Evolutionary conservation across 2,329 filamentous ascomycete species (phyloP).

Genomic region (Trichoderma breve): DNA sequence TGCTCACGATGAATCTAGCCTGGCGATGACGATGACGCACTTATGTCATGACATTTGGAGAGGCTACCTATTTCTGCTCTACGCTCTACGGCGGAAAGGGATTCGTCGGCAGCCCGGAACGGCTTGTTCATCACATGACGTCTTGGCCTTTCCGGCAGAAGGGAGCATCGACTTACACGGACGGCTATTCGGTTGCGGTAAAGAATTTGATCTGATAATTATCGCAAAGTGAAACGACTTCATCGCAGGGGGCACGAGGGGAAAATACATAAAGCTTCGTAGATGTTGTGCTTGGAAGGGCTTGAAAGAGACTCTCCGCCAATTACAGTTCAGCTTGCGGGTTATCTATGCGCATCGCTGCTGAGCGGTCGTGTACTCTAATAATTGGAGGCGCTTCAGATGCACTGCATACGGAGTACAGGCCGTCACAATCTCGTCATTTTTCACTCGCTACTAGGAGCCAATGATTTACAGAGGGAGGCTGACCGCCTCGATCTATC

Average conservation of each 20-base stretch:
- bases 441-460: neutral
- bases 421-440: conserved; percentile 2
- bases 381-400: neutral
- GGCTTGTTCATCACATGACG: conserved; percentile 14
- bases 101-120: conserved; percentile 1
- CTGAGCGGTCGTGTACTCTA: neutral
- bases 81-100: neutral
- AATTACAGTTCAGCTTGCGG: neutral
- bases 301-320: neutral
- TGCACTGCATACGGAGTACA: neutral
- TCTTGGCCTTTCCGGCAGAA: neutral
- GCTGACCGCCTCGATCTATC: neutral
- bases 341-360: neutral
- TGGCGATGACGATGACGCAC: neutral
- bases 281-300: neutral
- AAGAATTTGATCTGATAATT: neutral
- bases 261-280: neutral
- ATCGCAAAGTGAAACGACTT: neutral
- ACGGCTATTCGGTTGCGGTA: neutral
- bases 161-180: conserved; percentile 11
- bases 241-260: neutral
- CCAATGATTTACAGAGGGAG: neutral
- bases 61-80: neutral
- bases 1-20: neutral
- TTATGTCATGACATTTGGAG: neutral